Evolutionary conservation across 768 basidiomycete species (phyloP).

Genomic region (Rhizopogon rudus): DNA sequence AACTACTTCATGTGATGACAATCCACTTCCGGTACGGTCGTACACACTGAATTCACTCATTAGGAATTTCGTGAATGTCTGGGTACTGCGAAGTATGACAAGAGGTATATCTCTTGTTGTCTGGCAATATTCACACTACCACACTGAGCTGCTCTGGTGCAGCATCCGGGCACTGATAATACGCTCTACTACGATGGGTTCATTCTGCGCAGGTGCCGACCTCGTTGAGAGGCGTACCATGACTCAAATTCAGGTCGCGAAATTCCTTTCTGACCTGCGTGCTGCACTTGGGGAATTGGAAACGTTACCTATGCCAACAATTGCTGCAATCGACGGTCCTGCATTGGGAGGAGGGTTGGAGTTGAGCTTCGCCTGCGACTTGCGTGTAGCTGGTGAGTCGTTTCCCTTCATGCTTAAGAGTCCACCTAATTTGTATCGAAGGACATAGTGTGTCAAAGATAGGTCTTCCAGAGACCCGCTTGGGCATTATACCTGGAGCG

Average conservation of each 20-base stretch:
- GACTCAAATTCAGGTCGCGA: slow-evolving; percentile 65
- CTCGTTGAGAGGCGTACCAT: slow-evolving; percentile 82
- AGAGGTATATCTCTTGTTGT: slow-evolving; percentile 37
- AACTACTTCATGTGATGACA: slow-evolving; percentile 56
- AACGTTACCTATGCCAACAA: slow-evolving; percentile 79
- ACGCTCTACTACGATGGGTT: slow-evolving; percentile 68
- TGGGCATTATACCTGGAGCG: slow-evolving; percentile 88
- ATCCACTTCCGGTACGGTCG: slow-evolving; percentile 2
- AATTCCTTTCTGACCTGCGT: slow-evolving; percentile 75
- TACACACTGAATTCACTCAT: slow-evolving; percentile 2
- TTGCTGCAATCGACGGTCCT: slow-evolving; percentile 90
- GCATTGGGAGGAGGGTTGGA: slow-evolving; percentile 94
- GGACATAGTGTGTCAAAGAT: slow-evolving; percentile 74
- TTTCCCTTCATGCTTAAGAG: not conserved
- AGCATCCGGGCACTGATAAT: slow-evolving; percentile 80
- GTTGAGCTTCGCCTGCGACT: slow-evolving; percentile 81
- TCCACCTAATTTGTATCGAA: slow-evolving; percentile 18
- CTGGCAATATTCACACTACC: not conserved
- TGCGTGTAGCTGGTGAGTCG: slow-evolving; percentile 77
- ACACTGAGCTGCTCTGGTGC: not conserved
- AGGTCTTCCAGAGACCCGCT: slow-evolving; percentile 74
- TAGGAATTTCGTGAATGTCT: slow-evolving; percentile 73
- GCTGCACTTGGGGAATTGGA: slow-evolving; percentile 72
- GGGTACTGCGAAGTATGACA: slow-evolving; percentile 61
- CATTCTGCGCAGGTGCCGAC: slow-evolving; percentile 93